These are phyloP conservation scores for Obelidium mucronatum DNA, from an alignment of 192 early-diverging fungal species.

Conservation along the genomic window DNA sequence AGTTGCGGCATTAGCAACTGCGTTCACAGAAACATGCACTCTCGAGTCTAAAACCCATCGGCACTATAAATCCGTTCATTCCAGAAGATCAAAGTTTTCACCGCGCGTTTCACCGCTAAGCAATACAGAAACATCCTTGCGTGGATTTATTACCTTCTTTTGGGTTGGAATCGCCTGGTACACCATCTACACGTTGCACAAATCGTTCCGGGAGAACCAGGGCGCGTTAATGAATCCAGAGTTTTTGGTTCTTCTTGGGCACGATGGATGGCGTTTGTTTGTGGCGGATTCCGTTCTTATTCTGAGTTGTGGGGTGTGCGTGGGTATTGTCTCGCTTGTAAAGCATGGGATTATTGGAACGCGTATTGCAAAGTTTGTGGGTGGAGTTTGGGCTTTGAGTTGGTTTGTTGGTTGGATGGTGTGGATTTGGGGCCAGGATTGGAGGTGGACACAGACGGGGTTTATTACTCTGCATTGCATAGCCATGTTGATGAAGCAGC, in stretches of 20 bases:
- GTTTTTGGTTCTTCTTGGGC: slow-evolving; percentile 62
- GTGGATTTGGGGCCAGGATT: slow-evolving; percentile 62
- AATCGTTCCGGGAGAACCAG: slow-evolving; percentile 61
- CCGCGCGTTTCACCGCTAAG: not conserved
- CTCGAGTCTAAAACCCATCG: too few relatives aligned
- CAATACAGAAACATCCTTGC: slow-evolving; percentile 44
- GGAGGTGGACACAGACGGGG: slow-evolving; percentile 88
- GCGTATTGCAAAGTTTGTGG: slow-evolving; percentile 57
- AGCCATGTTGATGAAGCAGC: slow-evolving; percentile 95
- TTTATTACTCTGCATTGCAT: slow-evolving; percentile 88
- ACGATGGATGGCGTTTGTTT: slow-evolving; percentile 68
- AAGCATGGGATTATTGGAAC: slow-evolving; percentile 54
- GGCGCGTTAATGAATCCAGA: slow-evolving; percentile 60
- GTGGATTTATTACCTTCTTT: slow-evolving; percentile 83
- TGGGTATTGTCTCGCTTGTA: slow-evolving; percentile 66
- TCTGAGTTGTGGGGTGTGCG: slow-evolving; percentile 64
- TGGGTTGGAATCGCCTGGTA: slow-evolving; percentile 82
- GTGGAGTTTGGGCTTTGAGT: slow-evolving; percentile 48
- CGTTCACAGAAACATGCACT: too few relatives aligned
- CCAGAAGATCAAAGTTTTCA: not conserved
- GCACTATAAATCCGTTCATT: not conserved
- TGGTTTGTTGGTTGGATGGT: slow-evolving; percentile 45
- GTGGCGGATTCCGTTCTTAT: slow-evolving; percentile 80
- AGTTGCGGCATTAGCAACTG: too few relatives aligned
- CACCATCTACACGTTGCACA: slow-evolving; percentile 62